Evolutionary conservation across 257 asterid species (phyloP), one percentile per base, ranked within the genome.

Genomic region (Plantago elongata): DNA sequence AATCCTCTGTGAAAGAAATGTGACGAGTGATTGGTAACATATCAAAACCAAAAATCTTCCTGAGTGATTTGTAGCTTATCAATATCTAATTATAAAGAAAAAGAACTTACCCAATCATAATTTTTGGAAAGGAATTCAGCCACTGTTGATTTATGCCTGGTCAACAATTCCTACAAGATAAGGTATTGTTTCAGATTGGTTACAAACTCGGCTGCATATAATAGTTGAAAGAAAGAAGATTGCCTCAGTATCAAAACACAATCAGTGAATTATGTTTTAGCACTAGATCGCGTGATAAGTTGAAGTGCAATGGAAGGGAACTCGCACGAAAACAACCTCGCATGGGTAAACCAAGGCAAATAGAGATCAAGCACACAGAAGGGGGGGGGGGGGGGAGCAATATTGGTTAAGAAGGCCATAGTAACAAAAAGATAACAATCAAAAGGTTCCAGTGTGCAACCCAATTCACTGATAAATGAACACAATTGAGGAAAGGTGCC

Each of bases 71-170:
- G 0, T 29, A 60, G 54, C 45, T 54, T 58, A 52, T 13, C 29
- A 60, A n/a, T 47, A 13, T 46, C n/a, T 51, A 51, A 16, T 22
- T 51, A 14, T 27, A 51, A 58, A 56, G 67, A 42, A 63, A 54
- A 68, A 66, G 45, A 13, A 64, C 81, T 74, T 76, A 88, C 96
- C 98, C 98, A 91, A 55, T 86, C 98, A 77, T 91, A 91, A 66
- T 91, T 91, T 52, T 84, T 86, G 12, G 94, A 78, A 74, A 91
- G 96, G 67, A 88, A 91, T 49, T 84, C 94, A 54, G 98, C 94
- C 52, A 91, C 98, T 2, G 98, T 91, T 48, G 96, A 88, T 79
- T 91, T 91, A 69, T 91, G 98, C 83, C 98, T 80, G 11, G 98
- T 91, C 84, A 91, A 67, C 69, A 91, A 82, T 81, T 91, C 98